Evolutionary conservation across 768 basidiomycete species (phyloP).

Genomic region (Rhizopogon vesiculosus): DNA sequence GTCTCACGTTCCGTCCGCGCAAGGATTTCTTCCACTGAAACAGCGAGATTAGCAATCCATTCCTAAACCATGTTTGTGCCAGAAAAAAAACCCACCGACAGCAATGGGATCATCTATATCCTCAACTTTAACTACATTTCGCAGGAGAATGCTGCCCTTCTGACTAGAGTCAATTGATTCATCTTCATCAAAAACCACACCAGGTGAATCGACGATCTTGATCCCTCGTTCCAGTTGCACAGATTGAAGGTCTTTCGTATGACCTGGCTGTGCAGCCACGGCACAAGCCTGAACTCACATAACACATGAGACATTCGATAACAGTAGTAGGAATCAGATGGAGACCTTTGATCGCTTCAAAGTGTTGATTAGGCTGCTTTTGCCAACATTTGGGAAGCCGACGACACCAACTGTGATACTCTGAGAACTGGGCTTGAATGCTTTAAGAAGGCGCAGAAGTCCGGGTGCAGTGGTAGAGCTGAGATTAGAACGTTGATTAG

Average conservation of each 20-base stretch:
- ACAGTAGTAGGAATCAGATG: not conserved
- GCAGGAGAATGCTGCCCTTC: conserved; percentile 60
- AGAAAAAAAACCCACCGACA: conserved; percentile 56
- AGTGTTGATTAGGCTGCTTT: conserved; percentile 91
- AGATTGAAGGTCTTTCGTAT: conserved; percentile 89
- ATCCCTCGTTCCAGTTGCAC: conserved; percentile 91
- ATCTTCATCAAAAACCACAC: conserved; percentile 92
- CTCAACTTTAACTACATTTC: conserved; percentile 90
- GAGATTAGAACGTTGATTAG: conserved; percentile 76
- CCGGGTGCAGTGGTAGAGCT: conserved; percentile 73
- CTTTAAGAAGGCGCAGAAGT: conserved; percentile 78
- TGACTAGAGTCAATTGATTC: conserved; percentile 39
- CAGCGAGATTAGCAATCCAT: not conserved
- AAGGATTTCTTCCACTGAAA: conserved; percentile 82
- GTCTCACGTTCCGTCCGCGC: conserved; percentile 61
- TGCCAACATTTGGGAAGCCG: conserved; percentile 97
- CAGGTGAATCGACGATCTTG: conserved; percentile 91
- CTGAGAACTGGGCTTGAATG: conserved; percentile 66
- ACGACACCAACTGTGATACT: conserved; percentile 87
- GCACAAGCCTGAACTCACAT: conserved; percentile 63
- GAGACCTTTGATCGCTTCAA: conserved; percentile 78
- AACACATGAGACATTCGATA: not conserved
- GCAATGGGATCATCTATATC: conserved; percentile 87
- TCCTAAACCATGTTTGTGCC: not conserved
- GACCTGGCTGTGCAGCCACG: conserved; percentile 92